Conservation (phyloP, 139 green algal species). For the Astrephomene gubernaculifera region DNA sequence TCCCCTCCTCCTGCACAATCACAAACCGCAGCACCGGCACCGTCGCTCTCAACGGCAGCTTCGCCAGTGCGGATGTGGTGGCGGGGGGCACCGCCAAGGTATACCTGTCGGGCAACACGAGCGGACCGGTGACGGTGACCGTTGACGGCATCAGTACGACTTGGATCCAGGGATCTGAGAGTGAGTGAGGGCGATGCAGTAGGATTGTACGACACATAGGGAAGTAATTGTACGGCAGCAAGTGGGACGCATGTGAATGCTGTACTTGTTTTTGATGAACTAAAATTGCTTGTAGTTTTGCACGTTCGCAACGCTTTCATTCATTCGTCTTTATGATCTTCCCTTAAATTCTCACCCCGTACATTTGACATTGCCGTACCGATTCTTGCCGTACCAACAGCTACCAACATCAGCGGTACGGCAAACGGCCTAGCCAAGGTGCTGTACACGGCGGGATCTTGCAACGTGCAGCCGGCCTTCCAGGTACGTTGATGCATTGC, state of each 20-base stretch:
- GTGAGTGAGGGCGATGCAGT: slow-evolving; percentile 10
- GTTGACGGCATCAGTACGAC: slow-evolving; percentile 32
- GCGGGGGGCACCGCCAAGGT: slow-evolving; percentile 19
- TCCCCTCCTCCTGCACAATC: no score
- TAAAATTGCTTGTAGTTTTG: no score
- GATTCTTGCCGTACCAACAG: no score
- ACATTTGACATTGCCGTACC: no score
- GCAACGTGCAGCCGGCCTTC: slow-evolving; percentile 35
- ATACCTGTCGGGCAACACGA: slow-evolving; percentile 22
- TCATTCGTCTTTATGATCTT: no score
- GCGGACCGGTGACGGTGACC: slow-evolving; percentile 7
- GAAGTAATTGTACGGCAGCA: no score
- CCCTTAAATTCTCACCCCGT: no score
- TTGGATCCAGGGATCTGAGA: slow-evolving; percentile 9
- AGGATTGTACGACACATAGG: no score
- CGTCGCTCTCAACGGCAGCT: slow-evolving; percentile 35
- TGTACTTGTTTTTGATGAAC: no score
- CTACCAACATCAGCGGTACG: slow-evolving; percentile 28
- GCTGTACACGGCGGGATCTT: slow-evolving; percentile 29
- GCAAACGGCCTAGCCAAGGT: slow-evolving; percentile 44
- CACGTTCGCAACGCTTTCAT: no score
- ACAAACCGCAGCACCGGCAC: slow-evolving; percentile 16
- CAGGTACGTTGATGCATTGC: neutral
- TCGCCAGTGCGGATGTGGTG: slow-evolving; percentile 15
- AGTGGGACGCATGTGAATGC: no score